Conservation (phyloP, 208 protist species). For the Herpetomonas samuelpessoai region DNA sequence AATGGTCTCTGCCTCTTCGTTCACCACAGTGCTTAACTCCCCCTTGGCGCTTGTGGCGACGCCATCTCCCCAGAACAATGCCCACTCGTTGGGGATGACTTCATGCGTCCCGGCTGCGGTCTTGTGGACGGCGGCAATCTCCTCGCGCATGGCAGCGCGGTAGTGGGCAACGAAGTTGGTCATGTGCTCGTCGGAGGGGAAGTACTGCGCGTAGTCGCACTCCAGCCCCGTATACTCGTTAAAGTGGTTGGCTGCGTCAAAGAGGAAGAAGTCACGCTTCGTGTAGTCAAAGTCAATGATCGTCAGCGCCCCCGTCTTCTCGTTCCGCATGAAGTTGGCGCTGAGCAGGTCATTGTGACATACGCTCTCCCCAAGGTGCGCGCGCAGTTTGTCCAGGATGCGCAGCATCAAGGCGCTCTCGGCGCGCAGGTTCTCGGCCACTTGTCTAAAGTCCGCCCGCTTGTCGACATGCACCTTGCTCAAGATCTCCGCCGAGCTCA, state of each 20-base stretch:
- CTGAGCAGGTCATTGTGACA: constrained; percentile 92
- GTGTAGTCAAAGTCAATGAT: constrained; percentile 95
- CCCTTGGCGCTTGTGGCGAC: background rate
- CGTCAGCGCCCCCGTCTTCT: constrained; percentile 35
- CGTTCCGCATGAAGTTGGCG: constrained; percentile 88
- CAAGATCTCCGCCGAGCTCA: constrained; percentile 49
- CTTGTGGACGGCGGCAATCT: constrained; percentile 9
- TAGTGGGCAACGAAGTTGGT: constrained; percentile 69
- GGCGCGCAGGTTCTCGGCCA: constrained; percentile 29
- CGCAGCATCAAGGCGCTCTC: constrained; percentile 47
- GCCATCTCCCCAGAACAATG: constrained; percentile 41
- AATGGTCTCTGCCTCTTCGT: constrained; percentile 27
- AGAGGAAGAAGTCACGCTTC: constrained; percentile 80
- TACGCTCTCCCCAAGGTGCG: constrained; percentile 56
- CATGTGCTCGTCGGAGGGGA: constrained; percentile 77
- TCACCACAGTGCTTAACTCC: background rate
- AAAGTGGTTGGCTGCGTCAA: constrained; percentile 93
- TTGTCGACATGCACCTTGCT: constrained; percentile 53
- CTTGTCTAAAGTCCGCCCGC: constrained; percentile 32
- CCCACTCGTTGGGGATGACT: constrained; percentile 42
- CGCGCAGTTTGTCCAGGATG: constrained; percentile 25
- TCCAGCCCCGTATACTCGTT: constrained; percentile 91
- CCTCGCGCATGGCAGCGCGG: constrained; percentile 53
- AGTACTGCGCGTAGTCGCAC: constrained; percentile 81
- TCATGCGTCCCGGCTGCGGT: constrained; percentile 3